Percentiles rank a stretch among this genome's conserved stretches.
These are phyloP conservation scores for Monilinia vaccinii-corymbosi DNA, from an alignment of 2,329 filamentous ascomycete species.

Conservation along the genomic window DNA sequence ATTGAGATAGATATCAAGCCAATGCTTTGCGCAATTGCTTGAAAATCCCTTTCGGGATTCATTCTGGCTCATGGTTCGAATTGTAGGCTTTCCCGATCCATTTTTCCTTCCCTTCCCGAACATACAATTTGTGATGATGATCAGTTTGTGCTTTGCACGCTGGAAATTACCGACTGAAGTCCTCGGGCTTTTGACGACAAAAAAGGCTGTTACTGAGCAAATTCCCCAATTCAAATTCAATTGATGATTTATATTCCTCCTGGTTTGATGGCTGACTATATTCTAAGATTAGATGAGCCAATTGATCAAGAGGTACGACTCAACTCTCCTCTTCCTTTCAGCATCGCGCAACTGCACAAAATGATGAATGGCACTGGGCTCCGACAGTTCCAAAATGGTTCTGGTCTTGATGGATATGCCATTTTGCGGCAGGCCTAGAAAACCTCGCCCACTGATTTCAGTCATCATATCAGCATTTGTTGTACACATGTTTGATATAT, in stretches of 20 bases:
- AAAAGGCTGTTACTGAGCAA: constrained; percentile 77
- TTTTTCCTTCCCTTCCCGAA: not conserved
- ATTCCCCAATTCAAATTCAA: constrained; percentile 2
- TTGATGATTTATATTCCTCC: not conserved
- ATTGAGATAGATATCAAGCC: constrained; percentile 1
- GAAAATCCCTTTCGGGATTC: too few relatives aligned
- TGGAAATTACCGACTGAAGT: constrained; percentile 96
- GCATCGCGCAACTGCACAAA: constrained; percentile 16
- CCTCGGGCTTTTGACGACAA: constrained; percentile 62
- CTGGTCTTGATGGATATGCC: constrained; percentile 73
- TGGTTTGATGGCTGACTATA: constrained; percentile 6
- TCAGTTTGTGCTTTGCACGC: constrained; percentile 40
- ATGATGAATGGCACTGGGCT: constrained; percentile 99
- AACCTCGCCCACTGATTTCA: constrained; percentile 93
- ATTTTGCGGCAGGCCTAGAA: constrained; percentile 97
- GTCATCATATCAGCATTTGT: constrained; percentile 7
- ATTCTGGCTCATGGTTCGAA: not conserved
- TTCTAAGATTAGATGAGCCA: not conserved
- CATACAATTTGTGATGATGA: constrained; percentile 26
- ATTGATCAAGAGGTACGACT: constrained; percentile 14
- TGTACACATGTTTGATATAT: constrained; percentile 1
- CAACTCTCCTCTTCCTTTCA: not conserved
- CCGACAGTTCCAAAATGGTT: constrained; percentile 49
- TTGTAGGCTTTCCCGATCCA: not conserved
- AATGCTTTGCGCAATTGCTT: not conserved